These are phyloP conservation scores for Endogone sp. DNA, from an alignment of 192 early-diverging fungal genomes.

Conservation along the genomic window DNA sequence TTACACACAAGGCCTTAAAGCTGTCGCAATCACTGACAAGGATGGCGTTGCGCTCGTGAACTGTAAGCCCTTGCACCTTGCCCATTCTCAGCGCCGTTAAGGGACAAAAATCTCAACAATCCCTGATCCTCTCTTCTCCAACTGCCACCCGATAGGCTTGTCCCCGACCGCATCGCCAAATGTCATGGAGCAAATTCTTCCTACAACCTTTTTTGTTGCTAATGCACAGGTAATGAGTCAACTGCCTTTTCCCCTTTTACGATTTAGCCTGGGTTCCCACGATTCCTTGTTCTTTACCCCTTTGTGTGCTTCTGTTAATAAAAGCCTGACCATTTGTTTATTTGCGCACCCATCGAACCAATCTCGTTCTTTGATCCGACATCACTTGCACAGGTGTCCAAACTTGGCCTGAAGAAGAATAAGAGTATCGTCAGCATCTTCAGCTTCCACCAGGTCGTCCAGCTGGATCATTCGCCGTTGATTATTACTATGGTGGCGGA, in stretches of 20 bases:
- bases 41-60: not conserved
- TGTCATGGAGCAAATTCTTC: not conserved
- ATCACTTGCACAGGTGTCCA: constrained; percentile 40
- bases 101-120: too few relatives aligned
- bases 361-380: not conserved
- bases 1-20: not conserved
- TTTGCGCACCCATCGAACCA: too few relatives aligned
- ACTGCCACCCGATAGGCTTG: not conserved
- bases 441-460: constrained; percentile 52
- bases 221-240: not conserved
- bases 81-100: not conserved
- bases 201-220: not conserved
- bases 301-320: too few relatives aligned
- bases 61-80: not conserved
- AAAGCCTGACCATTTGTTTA: too few relatives aligned
- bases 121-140: not conserved
- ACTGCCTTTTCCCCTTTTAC: too few relatives aligned
- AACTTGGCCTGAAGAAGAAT: constrained; percentile 58
- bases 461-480: constrained; percentile 56
- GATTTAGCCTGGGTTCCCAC: too few relatives aligned
- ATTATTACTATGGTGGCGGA: constrained; percentile 56
- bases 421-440: constrained; percentile 55
- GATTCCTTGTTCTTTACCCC: not conserved
- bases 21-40: not conserved
- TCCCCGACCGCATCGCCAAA: not conserved